Percentiles rank a stretch among this genome's conserved stretches.
These are phyloP conservation scores for Blastobotrys persicus DNA, from an alignment of 1,139 yeast genomes.

Conservation along the genomic window DNA sequence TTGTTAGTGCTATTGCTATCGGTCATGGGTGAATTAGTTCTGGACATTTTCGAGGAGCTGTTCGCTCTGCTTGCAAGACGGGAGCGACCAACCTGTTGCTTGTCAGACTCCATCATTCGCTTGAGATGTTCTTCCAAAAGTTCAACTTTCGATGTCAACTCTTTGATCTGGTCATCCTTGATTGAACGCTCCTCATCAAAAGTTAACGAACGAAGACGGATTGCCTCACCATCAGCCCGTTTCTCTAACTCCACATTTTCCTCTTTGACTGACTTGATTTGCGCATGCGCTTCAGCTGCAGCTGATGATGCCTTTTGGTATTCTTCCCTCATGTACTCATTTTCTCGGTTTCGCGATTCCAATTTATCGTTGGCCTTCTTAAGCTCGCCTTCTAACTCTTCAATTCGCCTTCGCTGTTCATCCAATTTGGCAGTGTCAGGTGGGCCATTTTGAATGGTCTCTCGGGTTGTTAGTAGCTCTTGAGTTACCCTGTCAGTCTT, in stretches of 20 bases:
- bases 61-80: constrained; percentile 36
- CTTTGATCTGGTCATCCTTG: constrained; percentile 33
- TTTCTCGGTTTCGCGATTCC: constrained; percentile 50
- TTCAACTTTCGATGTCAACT: constrained; percentile 29
- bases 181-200: constrained; percentile 34
- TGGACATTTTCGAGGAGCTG: constrained; percentile 26
- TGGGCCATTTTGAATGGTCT: constrained; percentile 19
- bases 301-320: constrained; percentile 58
- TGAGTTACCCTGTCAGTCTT: constrained; percentile 15
- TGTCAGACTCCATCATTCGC: constrained; percentile 36
- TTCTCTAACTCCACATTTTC: constrained; percentile 36
- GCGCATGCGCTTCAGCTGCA: constrained; percentile 49
- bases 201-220: constrained; percentile 28
- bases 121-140: constrained; percentile 38
- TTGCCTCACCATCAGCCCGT: constrained; percentile 36
- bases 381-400: constrained; percentile 43
- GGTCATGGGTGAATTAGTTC: neutral
- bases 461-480: constrained; percentile 22
- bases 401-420: constrained; percentile 38
- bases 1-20: neutral
- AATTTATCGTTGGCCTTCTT: constrained; percentile 41
- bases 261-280: constrained; percentile 40
- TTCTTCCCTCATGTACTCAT: constrained; percentile 64
- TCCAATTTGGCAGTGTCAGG: constrained; percentile 35
- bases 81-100: constrained; percentile 29